Conservation (phyloP, 2,329 filamentous ascomycete genomes). For the Shiraia bambusicola region DNA sequence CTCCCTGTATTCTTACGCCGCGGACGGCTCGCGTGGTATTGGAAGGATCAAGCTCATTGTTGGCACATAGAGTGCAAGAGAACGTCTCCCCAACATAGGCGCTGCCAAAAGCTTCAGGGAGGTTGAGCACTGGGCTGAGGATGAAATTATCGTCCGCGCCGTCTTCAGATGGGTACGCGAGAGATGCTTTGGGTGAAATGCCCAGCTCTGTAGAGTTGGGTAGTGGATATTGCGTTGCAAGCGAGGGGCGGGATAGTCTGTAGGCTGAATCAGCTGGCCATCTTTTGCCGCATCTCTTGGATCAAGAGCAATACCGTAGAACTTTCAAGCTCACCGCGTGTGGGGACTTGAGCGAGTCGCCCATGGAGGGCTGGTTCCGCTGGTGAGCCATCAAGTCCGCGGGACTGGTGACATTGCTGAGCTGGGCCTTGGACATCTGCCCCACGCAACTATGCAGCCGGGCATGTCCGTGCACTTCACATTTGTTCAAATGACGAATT, state of each 20-base stretch:
- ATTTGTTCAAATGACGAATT: background rate
- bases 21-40: slow-evolving; percentile 58
- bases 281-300: background rate
- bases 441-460: background rate
- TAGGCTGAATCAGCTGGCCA: slow-evolving; percentile 1
- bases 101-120: slow-evolving; percentile 88
- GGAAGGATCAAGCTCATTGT: slow-evolving; percentile 68
- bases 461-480: slow-evolving; percentile 1
- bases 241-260: slow-evolving; percentile 79
- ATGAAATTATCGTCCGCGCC: slow-evolving; percentile 56
- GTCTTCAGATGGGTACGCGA: slow-evolving; percentile 65
- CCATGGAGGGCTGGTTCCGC: slow-evolving; percentile 39
- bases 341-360: slow-evolving; percentile 53
- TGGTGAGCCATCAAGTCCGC: slow-evolving; percentile 40
- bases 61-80: slow-evolving; percentile 91
- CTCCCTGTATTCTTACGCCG: slow-evolving; percentile 79
- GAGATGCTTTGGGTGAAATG: slow-evolving; percentile 59
- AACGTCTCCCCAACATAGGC: slow-evolving; percentile 96
- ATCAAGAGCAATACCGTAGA: slow-evolving; percentile 61
- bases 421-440: background rate
- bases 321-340: slow-evolving; percentile 84
- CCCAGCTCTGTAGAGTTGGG: slow-evolving; percentile 56
- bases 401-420: slow-evolving; percentile 6
- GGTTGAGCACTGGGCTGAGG: slow-evolving; percentile 67
- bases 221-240: slow-evolving; percentile 69